Evolutionary conservation across 164 flowering plant genomes (phyloP).

Genomic region (Magnolia officinalis): DNA sequence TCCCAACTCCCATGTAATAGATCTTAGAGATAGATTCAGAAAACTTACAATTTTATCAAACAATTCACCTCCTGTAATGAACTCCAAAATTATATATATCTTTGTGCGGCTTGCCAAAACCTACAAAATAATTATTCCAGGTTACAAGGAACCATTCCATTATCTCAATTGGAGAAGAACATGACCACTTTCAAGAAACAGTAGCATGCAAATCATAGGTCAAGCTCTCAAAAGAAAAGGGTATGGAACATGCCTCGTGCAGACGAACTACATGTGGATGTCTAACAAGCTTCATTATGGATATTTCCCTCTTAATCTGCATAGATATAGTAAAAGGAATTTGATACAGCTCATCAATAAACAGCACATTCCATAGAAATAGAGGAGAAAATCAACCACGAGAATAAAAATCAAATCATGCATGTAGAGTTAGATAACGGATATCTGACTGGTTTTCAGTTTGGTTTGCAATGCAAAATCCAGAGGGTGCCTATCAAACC

Average conservation of each 20-base stretch:
- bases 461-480: neutral
- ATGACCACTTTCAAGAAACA: neutral
- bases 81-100: slow-evolving; percentile 95
- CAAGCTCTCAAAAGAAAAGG: neutral
- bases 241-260: slow-evolving; percentile 57
- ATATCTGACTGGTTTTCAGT: neutral
- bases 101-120: slow-evolving; percentile 97
- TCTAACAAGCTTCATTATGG: slow-evolving; percentile 95
- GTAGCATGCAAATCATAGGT: neutral
- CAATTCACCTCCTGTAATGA: slow-evolving; percentile 95
- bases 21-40: slow-evolving; percentile 12
- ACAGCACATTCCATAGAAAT: neutral
- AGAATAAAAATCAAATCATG: neutral
- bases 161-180: neutral
- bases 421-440: neutral
- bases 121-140: slow-evolving; percentile 26
- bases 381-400: neutral
- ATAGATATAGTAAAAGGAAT: slow-evolving; percentile 8
- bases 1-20: neutral
- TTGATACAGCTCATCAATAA: neutral
- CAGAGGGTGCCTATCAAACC: neutral
- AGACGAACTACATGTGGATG: slow-evolving; percentile 96
- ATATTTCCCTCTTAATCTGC: slow-evolving; percentile 96
- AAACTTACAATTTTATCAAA: slow-evolving; percentile 93
- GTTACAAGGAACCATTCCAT: slow-evolving; percentile 6